These are phyloP conservation scores for Phytopythium litorale DNA, from an alignment of 352 stramenopile species.

Conservation along the genomic window DNA sequence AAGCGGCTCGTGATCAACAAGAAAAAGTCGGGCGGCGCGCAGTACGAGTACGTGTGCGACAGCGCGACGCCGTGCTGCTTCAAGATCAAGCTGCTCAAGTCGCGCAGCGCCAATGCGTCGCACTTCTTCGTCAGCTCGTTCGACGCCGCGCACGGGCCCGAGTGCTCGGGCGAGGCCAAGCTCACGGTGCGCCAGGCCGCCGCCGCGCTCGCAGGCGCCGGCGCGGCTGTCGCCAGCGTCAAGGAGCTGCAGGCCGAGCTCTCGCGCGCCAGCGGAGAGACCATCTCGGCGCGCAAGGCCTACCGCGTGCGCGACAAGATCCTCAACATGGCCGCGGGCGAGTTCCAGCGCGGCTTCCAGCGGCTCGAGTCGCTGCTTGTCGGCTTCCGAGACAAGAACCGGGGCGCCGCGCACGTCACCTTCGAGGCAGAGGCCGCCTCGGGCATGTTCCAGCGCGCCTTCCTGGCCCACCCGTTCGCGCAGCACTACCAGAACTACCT, in stretches of 20 bases:
- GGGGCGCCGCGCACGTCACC: conserved; percentile 14
- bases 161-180: conserved; percentile 22
- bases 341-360: conserved; percentile 29
- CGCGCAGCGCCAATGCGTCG: conserved; percentile 26
- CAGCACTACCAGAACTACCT: conserved; percentile 19
- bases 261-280: conserved; percentile 20
- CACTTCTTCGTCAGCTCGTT: conserved; percentile 39
- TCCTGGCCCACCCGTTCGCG: conserved; percentile 24
- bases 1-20: conserved; percentile 37
- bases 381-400: conserved; percentile 26
- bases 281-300: conserved; percentile 26
- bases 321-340: conserved; percentile 20
- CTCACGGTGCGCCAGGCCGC: conserved; percentile 30
- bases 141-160: conserved; percentile 13
- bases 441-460: conserved; percentile 21
- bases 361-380: conserved; percentile 22
- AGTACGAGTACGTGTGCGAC: conserved; percentile 35
- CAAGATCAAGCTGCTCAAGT: conserved; percentile 34
- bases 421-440: conserved; percentile 18
- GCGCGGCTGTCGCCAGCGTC: conserved; percentile 17
- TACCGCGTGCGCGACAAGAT: conserved; percentile 29
- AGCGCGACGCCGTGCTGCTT: conserved; percentile 23
- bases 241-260: conserved; percentile 25
- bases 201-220: conserved; percentile 11
- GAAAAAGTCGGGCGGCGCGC: conserved; percentile 28